These are phyloP conservation scores for Blastobotrys mokoenaii DNA, from an alignment of 805 yeast genomes.

Conservation along the genomic window DNA sequence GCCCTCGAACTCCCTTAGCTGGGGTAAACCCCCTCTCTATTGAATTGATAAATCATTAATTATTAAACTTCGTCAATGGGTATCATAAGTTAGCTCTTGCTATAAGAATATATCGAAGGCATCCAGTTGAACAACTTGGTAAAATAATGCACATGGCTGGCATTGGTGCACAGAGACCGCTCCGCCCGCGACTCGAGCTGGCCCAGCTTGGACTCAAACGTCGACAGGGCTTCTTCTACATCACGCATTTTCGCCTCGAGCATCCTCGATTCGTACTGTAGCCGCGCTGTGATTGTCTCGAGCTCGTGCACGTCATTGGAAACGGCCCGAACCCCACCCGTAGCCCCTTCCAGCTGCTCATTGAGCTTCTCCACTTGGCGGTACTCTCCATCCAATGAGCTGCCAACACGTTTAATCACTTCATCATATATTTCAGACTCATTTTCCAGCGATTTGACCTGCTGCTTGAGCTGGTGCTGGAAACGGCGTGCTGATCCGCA, in stretches of 20 bases:
- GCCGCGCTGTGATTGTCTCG: conserved; percentile 22
- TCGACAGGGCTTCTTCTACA: conserved; percentile 50
- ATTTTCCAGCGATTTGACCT: conserved; percentile 5
- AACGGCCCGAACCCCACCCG: neutral
- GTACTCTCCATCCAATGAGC: conserved; percentile 3
- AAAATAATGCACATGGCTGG: no score
- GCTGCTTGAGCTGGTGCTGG: neutral
- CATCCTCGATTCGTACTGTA: conserved; percentile 58
- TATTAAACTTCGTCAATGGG: no score
- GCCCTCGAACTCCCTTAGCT: no score
- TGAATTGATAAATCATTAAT: no score
- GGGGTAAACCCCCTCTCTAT: no score
- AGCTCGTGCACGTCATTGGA: conserved; percentile 10
- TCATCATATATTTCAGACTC: conserved; percentile 5
- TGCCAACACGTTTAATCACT: neutral
- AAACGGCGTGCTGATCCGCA: neutral
- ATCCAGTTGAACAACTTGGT: no score
- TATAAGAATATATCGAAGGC: no score
- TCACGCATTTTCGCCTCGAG: conserved; percentile 55
- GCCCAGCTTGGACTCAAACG: conserved; percentile 34
- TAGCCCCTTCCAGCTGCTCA: conserved; percentile 3
- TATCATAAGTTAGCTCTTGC: no score
- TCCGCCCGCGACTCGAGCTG: conserved; percentile 26
- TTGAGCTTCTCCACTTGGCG: conserved; percentile 4
- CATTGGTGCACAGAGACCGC: neutral